Percentiles rank a stretch among this genome's conserved stretches.
Conservation (phyloP, 345 rosid species). For the Salix viminalis region DNA sequence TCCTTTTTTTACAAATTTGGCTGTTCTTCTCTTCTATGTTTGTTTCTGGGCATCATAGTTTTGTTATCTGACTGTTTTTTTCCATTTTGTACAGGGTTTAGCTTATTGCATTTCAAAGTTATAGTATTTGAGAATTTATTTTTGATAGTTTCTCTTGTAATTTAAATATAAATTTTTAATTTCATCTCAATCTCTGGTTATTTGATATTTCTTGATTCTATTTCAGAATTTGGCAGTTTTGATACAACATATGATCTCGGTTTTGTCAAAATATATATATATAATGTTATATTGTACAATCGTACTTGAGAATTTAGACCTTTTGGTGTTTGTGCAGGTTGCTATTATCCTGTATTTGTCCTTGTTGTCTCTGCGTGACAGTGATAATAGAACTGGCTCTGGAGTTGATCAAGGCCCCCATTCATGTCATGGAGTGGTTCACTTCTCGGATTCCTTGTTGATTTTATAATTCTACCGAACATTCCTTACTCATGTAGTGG, state of each 20-base stretch:
- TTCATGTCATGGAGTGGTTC: slow-evolving; percentile 36
- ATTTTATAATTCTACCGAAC: neutral
- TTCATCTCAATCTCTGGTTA: slow-evolving; percentile 1
- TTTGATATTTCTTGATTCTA: neutral
- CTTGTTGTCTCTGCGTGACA: slow-evolving; percentile 31
- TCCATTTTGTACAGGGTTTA: too few species aligned
- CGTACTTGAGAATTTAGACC: neutral
- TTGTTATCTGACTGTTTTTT: neutral
- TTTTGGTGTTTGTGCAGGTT: slow-evolving; percentile 20
- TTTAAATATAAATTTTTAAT: neutral
- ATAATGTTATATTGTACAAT: neutral
- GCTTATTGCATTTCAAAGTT: too few species aligned
- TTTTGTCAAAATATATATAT: neutral
- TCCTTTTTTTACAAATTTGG: neutral
- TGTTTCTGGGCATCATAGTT: neutral
- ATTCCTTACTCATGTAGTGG: neutral
- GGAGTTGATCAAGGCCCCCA: slow-evolving; percentile 32
- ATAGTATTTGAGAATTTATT: too few species aligned
- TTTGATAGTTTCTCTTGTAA: too few species aligned
- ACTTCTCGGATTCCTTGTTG: slow-evolving; percentile 32
- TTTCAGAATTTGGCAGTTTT: neutral
- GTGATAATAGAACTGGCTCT: slow-evolving; percentile 26
- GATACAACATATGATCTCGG: neutral
- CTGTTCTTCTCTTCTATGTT: neutral
- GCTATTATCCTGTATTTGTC: slow-evolving; percentile 25